A percentile compares a stretch with the other conserved stretches of the same genome.
Evolutionary conservation across 2,329 filamentous ascomycete species (phyloP).

Genomic region (Colletotrichum somersetense): DNA sequence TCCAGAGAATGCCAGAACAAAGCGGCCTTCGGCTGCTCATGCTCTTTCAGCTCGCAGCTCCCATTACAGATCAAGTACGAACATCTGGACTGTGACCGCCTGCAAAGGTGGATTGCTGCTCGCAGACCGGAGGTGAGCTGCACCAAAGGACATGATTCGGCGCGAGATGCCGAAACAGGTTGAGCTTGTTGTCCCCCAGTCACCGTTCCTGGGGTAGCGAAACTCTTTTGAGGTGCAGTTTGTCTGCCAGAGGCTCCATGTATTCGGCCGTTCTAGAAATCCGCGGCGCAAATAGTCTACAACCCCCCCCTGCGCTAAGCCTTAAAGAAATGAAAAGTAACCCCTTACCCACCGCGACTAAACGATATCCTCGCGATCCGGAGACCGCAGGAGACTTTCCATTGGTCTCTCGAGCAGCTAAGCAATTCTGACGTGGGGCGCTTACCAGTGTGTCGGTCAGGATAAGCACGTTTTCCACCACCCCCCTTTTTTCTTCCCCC

Average conservation of each 20-base stretch:
- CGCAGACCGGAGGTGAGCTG: background rate
- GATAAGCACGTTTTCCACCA: background rate
- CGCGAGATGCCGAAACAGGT: slow-evolving; percentile 14
- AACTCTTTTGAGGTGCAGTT: slow-evolving; percentile 4
- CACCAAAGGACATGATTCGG: background rate
- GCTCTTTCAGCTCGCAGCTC: too few species aligned
- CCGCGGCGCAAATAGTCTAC: background rate
- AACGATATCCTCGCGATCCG: slow-evolving; percentile 16
- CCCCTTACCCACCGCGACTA: slow-evolving; percentile 20
- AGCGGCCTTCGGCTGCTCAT: background rate
- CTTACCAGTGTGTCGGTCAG: background rate
- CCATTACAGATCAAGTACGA: too few species aligned
- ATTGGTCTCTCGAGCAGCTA: slow-evolving; percentile 25
- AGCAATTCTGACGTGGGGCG: slow-evolving; percentile 29
- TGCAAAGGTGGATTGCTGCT: background rate
- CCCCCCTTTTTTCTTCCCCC: background rate
- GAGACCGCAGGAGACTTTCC: background rate
- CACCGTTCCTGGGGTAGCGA: background rate
- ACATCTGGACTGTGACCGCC: background rate
- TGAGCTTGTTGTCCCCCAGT: background rate
- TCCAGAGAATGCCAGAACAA: background rate
- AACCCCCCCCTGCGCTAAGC: slow-evolving; percentile 25
- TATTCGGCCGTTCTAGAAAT: background rate
- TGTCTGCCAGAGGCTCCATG: background rate
- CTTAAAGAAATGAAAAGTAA: slow-evolving; percentile 19